Percentiles rank a stretch among this genome's conserved stretches.
Evolutionary conservation across 1,139 yeast species (phyloP).

Genomic region (Arxiozyma slooffiae): DNA sequence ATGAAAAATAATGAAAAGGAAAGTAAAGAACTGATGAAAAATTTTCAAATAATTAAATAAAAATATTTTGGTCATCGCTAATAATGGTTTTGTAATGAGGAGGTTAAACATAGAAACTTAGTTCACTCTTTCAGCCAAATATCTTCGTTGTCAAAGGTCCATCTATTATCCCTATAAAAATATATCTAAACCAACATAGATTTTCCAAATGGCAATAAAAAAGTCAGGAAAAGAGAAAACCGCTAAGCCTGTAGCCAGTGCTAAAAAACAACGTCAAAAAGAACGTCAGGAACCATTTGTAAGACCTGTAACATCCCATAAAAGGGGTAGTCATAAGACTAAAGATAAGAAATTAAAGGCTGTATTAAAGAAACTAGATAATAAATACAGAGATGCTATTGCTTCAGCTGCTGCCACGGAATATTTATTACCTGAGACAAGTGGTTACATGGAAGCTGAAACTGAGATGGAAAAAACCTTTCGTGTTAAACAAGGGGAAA

Average conservation of each 20-base stretch:
- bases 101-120: background rate
- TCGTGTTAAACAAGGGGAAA: constrained; percentile 75
- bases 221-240: background rate
- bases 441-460: constrained; percentile 84
- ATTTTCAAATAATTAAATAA: background rate
- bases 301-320: constrained; percentile 2
- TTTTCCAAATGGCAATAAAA: background rate
- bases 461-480: constrained; percentile 82
- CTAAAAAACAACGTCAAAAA: background rate
- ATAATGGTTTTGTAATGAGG: background rate
- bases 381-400: constrained; percentile 67
- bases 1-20: too few species aligned
- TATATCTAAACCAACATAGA: background rate
- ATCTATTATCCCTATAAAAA: background rate
- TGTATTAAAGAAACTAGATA: constrained; percentile 57
- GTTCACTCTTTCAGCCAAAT: background rate
- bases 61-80: background rate
- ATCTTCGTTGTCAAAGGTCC: background rate
- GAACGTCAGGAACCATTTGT: constrained; percentile 1
- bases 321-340: constrained; percentile 18
- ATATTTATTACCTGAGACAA: constrained; percentile 70
- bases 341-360: constrained; percentile 58
- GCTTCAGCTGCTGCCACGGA: constrained; percentile 80
- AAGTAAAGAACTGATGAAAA: background rate
- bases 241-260: constrained; percentile 3